Conservation (phyloP, 192 early-diverging fungal genomes). For the Coemansia sp. region DNA sequence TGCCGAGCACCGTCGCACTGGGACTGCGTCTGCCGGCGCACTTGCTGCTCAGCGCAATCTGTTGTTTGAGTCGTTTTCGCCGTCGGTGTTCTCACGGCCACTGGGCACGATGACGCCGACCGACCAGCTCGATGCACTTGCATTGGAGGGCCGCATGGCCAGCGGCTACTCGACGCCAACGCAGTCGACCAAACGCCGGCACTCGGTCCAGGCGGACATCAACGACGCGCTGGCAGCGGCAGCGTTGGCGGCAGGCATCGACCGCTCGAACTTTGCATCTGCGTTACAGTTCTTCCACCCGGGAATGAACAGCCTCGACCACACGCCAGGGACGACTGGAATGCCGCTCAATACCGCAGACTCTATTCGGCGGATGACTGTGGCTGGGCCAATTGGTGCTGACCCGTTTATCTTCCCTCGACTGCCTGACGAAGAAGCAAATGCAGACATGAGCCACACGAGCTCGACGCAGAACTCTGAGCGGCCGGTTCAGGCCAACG, state of each 20-base stretch:
- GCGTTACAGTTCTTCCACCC: constrained; percentile 35
- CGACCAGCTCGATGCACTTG: constrained; percentile 53
- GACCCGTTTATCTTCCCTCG: constrained; percentile 51
- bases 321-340: background rate
- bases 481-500: background rate
- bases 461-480: background rate
- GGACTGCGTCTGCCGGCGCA: background rate
- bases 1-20: background rate
- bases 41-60: constrained; percentile 15
- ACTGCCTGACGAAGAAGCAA: constrained; percentile 42
- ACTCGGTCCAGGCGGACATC: constrained; percentile 47
- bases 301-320: constrained; percentile 21
- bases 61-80: constrained; percentile 41
- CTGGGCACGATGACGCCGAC: constrained; percentile 38
- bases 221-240: constrained; percentile 51
- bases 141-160: constrained; percentile 38
- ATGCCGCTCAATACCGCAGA: constrained; percentile 37
- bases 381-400: constrained; percentile 30
- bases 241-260: constrained; percentile 33
- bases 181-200: constrained; percentile 43
- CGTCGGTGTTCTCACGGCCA: constrained; percentile 44
- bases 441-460: constrained; percentile 11
- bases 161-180: constrained; percentile 49
- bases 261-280: constrained; percentile 34
- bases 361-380: constrained; percentile 48